phyloP scores from a whole-genome alignment of 2,329 filamentous ascomycete species.

The Cladosporium sp. region DNA sequence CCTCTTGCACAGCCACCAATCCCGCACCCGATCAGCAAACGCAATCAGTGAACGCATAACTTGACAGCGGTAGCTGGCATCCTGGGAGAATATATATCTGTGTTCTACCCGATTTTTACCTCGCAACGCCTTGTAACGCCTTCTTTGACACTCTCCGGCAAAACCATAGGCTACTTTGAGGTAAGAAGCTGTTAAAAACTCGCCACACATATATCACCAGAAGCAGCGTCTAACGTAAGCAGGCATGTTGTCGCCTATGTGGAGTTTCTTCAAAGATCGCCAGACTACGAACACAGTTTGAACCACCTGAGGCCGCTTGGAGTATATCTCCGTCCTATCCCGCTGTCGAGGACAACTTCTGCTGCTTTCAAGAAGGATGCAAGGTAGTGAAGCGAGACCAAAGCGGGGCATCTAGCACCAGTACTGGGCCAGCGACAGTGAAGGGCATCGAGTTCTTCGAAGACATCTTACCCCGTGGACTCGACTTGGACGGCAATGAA shows the following conservation, averaged over 20 bases:
- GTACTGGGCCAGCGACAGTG: background rate
- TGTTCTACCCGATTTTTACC: too few relatives aligned
- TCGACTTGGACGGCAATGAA: background rate
- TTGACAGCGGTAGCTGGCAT: too few relatives aligned
- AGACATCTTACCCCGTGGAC: background rate
- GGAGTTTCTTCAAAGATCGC: background rate
- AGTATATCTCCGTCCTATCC: background rate
- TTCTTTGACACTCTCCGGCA: too few relatives aligned
- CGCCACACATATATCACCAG: background rate
- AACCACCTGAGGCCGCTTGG: background rate
- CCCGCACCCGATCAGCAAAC: too few relatives aligned
- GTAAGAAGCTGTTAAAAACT: too few relatives aligned
- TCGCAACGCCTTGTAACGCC: too few relatives aligned
- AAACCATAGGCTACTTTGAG: background rate
- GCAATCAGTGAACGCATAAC: too few relatives aligned
- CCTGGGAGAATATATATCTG: too few relatives aligned
- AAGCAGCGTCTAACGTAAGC: background rate
- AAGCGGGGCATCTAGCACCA: too few relatives aligned
- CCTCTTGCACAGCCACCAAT: too few relatives aligned
- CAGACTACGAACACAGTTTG: background rate
- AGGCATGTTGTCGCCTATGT: background rate
- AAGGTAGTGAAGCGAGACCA: background rate
- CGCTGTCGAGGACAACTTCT: background rate
- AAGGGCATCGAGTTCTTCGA: background rate
- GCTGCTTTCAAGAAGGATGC: background rate